Conservation (phyloP, 345 rosid species). For the Populus davidiana region DNA sequence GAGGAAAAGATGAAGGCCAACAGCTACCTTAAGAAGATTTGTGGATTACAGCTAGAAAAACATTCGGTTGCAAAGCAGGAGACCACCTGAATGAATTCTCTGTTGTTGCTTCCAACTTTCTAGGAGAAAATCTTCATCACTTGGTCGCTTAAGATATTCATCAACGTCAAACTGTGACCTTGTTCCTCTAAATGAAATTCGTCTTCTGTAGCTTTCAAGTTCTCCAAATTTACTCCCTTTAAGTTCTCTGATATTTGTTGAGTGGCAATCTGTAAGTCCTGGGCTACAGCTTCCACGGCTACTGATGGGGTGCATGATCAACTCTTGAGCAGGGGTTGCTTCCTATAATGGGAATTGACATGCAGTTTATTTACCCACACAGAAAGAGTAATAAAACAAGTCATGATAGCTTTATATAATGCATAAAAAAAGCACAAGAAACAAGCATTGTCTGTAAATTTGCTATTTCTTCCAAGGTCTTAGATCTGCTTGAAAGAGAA, state of each 20-base stretch:
- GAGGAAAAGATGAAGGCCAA: neutral
- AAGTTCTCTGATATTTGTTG: conserved; percentile 25
- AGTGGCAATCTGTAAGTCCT: conserved; percentile 26
- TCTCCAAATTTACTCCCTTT: conserved; percentile 23
- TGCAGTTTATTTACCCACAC: neutral
- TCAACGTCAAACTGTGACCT: conserved; percentile 45
- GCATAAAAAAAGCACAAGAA: neutral
- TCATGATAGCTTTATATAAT: neutral
- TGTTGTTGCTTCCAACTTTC: conserved; percentile 71
- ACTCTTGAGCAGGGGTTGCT: conserved; percentile 36
- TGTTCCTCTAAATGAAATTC: conserved; percentile 8
- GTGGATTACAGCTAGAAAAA: conserved; percentile 22
- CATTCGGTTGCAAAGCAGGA: conserved; percentile 54
- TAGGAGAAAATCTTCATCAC: conserved; percentile 47
- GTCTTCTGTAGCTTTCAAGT: conserved; percentile 16
- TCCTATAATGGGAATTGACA: conserved; percentile 35
- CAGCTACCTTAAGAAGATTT: neutral
- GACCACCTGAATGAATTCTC: conserved; percentile 62
- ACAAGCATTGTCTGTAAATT: neutral
- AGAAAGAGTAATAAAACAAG: neutral
- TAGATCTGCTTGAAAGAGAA: neutral
- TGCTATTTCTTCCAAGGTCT: neutral
- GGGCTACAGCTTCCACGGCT: conserved; percentile 90
- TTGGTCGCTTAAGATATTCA: conserved; percentile 54
- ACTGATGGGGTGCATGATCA: conserved; percentile 44